These are phyloP conservation scores for Camellia japonica DNA, from an alignment of 148 eudicot genomes.

Conservation along the genomic window DNA sequence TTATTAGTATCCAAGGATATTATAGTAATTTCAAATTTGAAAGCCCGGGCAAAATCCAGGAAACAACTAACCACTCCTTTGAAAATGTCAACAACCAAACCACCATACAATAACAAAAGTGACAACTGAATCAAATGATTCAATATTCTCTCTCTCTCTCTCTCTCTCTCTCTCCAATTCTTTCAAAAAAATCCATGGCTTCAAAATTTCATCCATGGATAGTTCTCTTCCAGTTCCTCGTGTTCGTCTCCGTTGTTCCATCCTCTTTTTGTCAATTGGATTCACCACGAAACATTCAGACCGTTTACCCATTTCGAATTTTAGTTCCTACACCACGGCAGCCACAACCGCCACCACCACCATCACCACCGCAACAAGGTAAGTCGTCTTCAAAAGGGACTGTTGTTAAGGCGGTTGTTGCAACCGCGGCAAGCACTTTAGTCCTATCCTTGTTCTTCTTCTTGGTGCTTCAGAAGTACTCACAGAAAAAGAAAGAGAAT, in stretches of 20 bases:
- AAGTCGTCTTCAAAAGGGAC: constrained; percentile 34
- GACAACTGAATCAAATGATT: constrained; percentile 9
- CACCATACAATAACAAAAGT: constrained; percentile 11
- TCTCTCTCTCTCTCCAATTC: constrained; percentile 11
- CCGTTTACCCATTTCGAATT: constrained; percentile 37
- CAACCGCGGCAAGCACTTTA: constrained; percentile 61
- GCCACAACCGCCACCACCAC: constrained; percentile 16
- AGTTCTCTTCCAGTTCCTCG: constrained; percentile 22
- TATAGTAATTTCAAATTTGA: constrained; percentile 15
- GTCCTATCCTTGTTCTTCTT: constrained; percentile 52
- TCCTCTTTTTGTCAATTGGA: constrained; percentile 34
- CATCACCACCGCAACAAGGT: constrained; percentile 18
- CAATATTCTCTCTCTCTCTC: not conserved
- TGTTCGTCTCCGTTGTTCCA: constrained; percentile 28
- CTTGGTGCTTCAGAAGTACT: constrained; percentile 32
- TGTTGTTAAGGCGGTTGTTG: constrained; percentile 57
- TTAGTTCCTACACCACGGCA: constrained; percentile 15
- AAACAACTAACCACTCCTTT: constrained; percentile 26
- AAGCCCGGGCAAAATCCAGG: constrained; percentile 8
- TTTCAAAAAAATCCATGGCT: constrained; percentile 20
- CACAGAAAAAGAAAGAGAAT: constrained; percentile 23
- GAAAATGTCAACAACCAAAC: constrained; percentile 33
- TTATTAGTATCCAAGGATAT: constrained; percentile 13
- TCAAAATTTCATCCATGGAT: constrained; percentile 3
- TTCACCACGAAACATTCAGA: constrained; percentile 58